phyloP scores from a whole-genome alignment of 2,329 filamentous ascomycete species.

The Hymenoscyphus fructigenus region DNA sequence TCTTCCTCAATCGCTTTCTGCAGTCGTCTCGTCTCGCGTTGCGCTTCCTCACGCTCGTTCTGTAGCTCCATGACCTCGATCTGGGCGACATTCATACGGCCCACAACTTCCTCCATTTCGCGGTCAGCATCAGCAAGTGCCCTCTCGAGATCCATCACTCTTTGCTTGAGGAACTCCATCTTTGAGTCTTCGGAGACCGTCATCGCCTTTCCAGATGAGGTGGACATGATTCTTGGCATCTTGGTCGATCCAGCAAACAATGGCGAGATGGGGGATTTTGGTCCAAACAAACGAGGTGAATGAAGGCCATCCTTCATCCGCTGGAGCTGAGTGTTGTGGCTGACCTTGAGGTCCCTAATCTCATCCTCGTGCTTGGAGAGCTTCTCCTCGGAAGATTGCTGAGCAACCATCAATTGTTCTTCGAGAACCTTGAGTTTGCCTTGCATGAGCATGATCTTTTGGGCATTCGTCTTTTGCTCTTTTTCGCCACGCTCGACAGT shows the following conservation, averaged over 20 bases:
- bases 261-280: slow-evolving; percentile 61
- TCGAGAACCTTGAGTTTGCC: slow-evolving; percentile 77
- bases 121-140: slow-evolving; percentile 72
- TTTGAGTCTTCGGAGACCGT: slow-evolving; percentile 70
- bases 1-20: slow-evolving; percentile 61
- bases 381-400: slow-evolving; percentile 82
- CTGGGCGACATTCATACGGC: slow-evolving; percentile 78
- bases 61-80: slow-evolving; percentile 78
- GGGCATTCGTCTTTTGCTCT: slow-evolving; percentile 76
- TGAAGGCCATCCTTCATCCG: slow-evolving; percentile 61
- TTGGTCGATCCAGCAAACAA: slow-evolving; percentile 54
- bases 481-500: slow-evolving; percentile 81
- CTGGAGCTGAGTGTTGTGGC: slow-evolving; percentile 72
- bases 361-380: slow-evolving; percentile 85
- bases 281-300: slow-evolving; percentile 51
- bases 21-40: slow-evolving; percentile 67
- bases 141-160: slow-evolving; percentile 81
- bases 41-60: slow-evolving; percentile 70
- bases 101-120: slow-evolving; percentile 82
- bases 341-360: slow-evolving; percentile 71
- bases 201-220: slow-evolving; percentile 53
- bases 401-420: slow-evolving; percentile 78
- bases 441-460: slow-evolving; percentile 82
- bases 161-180: slow-evolving; percentile 72
- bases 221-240: slow-evolving; percentile 53